These are phyloP conservation scores for Tothia fuscella DNA, from an alignment of 2,329 filamentous ascomycete species.

Conservation along the genomic window DNA sequence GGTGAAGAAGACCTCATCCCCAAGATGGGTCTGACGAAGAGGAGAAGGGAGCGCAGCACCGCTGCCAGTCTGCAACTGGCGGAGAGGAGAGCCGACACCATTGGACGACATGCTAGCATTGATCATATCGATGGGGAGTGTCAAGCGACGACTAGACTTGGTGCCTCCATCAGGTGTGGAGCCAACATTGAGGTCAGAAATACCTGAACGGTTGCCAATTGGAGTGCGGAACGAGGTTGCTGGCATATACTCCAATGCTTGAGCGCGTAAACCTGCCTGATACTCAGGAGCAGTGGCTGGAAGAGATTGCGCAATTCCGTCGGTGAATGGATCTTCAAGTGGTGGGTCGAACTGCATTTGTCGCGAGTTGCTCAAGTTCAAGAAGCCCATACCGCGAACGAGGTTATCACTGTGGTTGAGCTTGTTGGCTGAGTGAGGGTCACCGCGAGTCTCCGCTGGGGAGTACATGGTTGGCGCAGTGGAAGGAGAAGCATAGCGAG, in stretches of 20 bases:
- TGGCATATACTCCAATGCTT: too few relatives aligned
- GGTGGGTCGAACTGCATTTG: background rate
- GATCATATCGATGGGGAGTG: too few relatives aligned
- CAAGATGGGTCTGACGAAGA: too few relatives aligned
- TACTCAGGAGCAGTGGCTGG: conserved; percentile 7
- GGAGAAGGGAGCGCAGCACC: too few relatives aligned
- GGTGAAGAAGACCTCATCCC: too few relatives aligned
- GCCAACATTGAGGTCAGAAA: background rate
- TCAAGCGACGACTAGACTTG: too few relatives aligned
- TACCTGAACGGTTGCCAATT: too few relatives aligned
- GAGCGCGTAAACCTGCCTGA: background rate
- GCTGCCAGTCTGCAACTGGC: too few relatives aligned
- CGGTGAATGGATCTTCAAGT: conserved; percentile 5
- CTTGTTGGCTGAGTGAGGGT: too few relatives aligned
- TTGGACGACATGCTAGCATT: too few relatives aligned
- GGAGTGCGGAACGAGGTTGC: too few relatives aligned
- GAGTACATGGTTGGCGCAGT: conserved; percentile 6
- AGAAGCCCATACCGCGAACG: background rate
- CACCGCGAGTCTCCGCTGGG: conserved; percentile 3
- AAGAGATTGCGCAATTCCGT: background rate
- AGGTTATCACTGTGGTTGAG: conserved; percentile 1
- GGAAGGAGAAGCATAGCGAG: conserved; percentile 8
- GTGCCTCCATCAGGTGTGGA: conserved; percentile 3
- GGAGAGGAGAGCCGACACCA: too few relatives aligned
- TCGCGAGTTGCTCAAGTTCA: conserved; percentile 1